Base-by-base conservation (phyloP, 306 rosid genomes). In the Gastrolobium villosum region DNA sequence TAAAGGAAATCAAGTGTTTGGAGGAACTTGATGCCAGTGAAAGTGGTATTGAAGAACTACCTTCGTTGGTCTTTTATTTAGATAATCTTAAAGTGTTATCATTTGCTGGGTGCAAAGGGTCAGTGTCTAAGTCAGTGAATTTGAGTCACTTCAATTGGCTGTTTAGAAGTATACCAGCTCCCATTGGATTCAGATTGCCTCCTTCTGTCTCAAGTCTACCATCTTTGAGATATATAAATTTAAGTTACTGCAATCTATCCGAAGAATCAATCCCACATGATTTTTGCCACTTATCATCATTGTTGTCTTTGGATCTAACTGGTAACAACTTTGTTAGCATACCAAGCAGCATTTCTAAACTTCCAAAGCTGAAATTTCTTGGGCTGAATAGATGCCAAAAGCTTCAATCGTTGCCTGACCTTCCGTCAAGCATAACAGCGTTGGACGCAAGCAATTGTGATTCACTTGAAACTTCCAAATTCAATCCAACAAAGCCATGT, bases 291-390 rank as follows among this genome's bases (percentile, higher is more conserved):
- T 41, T 82, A 7, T 7, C 54, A 5, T 65, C 73, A 4, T 52
- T 73, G 31, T 8, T 1, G 5, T 2, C 1, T 26, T 50, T 78
- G 10, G 3, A 57, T 48, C 45, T 83, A 3, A 11, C 5, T 4
- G 77, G 78, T 52, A 74, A 83, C 66, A 37, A 52, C 6, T 79
- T 83, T 73, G 66, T 34, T 20, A 39, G 14, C 56, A 7, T 49
- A 7, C 80, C 83, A 5, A 39, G 31, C 7, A 37, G 26, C 5
- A 40, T 81, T 14, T 40, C 60, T 9, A 45, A 74, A 74, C 80
- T 66, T 34, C 1, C 74, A 7, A 26, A 7, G 13, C 62, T 80
- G 1, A 0, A 2, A 35, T 5, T 0, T 8, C 84, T 80, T 35
- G 0, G 0, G 20, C 49, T 80, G 13, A 52, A 10, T 26, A 0